phyloP scores from a whole-genome alignment of 2,329 filamentous ascomycete species.

The Diaporthe eres region DNA sequence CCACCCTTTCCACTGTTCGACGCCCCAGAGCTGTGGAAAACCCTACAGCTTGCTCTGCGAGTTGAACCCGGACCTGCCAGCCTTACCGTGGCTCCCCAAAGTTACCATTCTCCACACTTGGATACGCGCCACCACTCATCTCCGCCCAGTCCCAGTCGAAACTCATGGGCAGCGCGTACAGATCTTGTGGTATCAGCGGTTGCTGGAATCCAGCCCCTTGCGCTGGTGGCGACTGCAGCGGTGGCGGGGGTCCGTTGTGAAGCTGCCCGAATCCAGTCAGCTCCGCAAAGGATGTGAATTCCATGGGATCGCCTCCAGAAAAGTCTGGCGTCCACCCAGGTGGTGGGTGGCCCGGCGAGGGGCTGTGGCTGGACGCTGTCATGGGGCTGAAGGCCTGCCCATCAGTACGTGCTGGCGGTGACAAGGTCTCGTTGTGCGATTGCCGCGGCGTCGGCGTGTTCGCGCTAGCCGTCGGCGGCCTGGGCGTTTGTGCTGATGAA shows the following conservation, averaged over 20 bases:
- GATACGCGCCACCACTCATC: constrained; percentile 76
- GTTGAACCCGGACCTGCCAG: not conserved
- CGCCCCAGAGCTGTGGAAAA: not conserved
- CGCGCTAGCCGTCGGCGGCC: constrained; percentile 45
- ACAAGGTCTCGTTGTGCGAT: constrained; percentile 47
- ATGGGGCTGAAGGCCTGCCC: constrained; percentile 55
- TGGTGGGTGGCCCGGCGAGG: constrained; percentile 61
- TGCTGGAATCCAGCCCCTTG: constrained; percentile 75
- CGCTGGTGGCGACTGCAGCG: constrained; percentile 53
- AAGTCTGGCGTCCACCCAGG: constrained; percentile 65
- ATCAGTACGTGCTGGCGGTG: constrained; percentile 47
- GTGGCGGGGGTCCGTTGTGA: constrained; percentile 46
- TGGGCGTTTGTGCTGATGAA: constrained; percentile 51
- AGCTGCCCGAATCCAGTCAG: constrained; percentile 59
- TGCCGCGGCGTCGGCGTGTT: constrained; percentile 50
- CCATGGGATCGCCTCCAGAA: constrained; percentile 50
- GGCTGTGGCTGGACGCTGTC: constrained; percentile 55
- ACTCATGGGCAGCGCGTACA: constrained; percentile 97
- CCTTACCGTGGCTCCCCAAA: constrained; percentile 51
- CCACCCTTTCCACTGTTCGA: not conserved
- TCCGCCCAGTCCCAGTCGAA: constrained; percentile 89
- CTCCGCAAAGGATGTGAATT: constrained; percentile 58
- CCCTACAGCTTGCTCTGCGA: not conserved
- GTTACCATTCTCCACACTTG: constrained; percentile 74
- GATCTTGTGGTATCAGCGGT: constrained; percentile 90